Base-by-base conservation (phyloP, 352 stramenopile genomes). In the Globisporangium polare region DNA sequence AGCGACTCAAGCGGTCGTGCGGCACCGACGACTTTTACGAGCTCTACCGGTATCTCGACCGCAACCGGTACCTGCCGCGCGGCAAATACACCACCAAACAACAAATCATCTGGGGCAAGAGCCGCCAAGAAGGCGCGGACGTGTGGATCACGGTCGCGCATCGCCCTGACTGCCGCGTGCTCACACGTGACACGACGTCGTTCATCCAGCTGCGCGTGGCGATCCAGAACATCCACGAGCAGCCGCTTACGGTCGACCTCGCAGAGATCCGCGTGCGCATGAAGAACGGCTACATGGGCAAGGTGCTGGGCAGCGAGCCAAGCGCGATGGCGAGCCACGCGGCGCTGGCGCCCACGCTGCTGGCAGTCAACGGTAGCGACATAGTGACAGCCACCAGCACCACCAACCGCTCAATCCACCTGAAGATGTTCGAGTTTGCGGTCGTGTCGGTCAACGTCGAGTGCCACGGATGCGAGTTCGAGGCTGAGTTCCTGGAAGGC, bases 61-160 rank as follows among this genome's bases (percentile, higher is more conserved):
- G 74, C 26, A 81, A 78, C 27, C 66, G 72, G 2, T 85, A 80
- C 51, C 61, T 88, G 42, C 83, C 83, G 0, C 75, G 73, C 9
- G 80, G 77, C 52, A 85, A 85, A 51, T 92, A 82, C 63, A 88
- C 80, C 8, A 80, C 71, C 42, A 84, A 85, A 61, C 73, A 86
- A 26, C 78, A 89, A 61, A 72, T 90, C 50, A 73, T 89, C 6
- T 92, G 83, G 83, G 83, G 80, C 3, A 82, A 81, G 26, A 80
- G 67, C 24, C 74, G 80, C 1, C 77, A 88, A 15, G 75, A 90
- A 59, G 74, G 74, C n/a, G 74, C 80, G 3, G 80, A 92, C 52
- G 76, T 83, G 17, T 92, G 83, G 83, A 70, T 92, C 52, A 90
- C 79, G 5, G 65, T 92, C 27, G 83, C 78, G 10, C 83, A 92